Base-by-base conservation (phyloP, 805 yeast species). In the Saturnispora quitensis region DNA sequence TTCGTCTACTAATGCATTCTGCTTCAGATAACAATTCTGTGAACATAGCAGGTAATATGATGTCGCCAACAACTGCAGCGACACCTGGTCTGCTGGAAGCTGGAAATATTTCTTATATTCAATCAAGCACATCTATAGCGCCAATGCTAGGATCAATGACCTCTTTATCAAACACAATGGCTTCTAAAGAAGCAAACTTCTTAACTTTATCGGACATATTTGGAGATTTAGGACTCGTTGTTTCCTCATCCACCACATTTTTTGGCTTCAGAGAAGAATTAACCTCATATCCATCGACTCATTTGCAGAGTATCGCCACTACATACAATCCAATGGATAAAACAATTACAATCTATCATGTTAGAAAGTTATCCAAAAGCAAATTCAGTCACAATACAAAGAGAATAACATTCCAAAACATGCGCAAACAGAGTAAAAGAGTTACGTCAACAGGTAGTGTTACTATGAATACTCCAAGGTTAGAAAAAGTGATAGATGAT, bases 201-300 rank as follows among this genome's bases (percentile, higher is more conserved):
- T 71, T 88, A 50, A 81, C 95, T 0, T 62, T 89, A 53, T 73
- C 81, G 1, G 95, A 87, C 62, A 91, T 96, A 0, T 68, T 84
- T 54, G 77, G 80, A 2, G 93, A 87, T 4, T 73, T 86, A 52
- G 89, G 95, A 2, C 69, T 80, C 4, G 76, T 89, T 4, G 80
- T 81, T 1, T 81, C 91, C 0, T 80, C 89, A 0, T 80, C 89
- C 2, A 81, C 85, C 0, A 77, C 88, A 0, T 76, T 80, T 2
- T 77, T 86, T 28, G 73, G 86, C 0, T 64, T 77, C 2, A 68
- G 71, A 46, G 93, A 86, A 60, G 75, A 73, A 49, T 62, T 86
- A 31, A 60, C 83, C 25, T 66, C 71, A 38, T 83, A 82, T 59
- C 89, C 89, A 0, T 52, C 56, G 5, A 51, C 61, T 3, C 65